Conservation (phyloP, 2,329 filamentous ascomycete species). For the Helotiales sp. region DNA sequence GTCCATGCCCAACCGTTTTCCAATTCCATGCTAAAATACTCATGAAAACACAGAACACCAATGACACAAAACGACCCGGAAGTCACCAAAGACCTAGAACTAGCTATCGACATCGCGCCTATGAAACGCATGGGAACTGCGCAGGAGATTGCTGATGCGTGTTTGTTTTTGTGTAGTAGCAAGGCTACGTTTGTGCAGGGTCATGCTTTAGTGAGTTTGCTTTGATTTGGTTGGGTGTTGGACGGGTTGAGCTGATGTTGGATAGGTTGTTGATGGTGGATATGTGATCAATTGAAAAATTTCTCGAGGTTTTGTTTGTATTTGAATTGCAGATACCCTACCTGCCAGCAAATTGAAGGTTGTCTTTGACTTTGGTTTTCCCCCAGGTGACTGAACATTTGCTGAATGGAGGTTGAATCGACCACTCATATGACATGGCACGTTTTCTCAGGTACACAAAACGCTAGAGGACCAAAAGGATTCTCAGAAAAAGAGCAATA, state of each 20-base stretch:
- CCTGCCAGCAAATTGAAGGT: background rate
- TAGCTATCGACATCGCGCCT: constrained; percentile 44
- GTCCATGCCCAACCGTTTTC: constrained; percentile 3
- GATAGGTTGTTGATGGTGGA: constrained; percentile 48
- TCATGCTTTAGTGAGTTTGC: constrained; percentile 44
- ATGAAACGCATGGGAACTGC: constrained; percentile 50
- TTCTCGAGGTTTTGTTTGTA: background rate
- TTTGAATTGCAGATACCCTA: background rate
- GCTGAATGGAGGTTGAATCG: too few species aligned
- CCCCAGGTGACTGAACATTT: background rate
- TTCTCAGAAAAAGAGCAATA: too few species aligned
- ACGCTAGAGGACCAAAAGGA: too few species aligned
- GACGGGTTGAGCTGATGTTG: background rate
- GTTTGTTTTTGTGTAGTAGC: constrained; percentile 51
- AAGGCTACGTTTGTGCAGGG: constrained; percentile 54
- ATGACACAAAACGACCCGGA: constrained; percentile 49
- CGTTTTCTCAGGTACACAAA: too few species aligned
- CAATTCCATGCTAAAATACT: background rate
- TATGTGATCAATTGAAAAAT: constrained; percentile 48
- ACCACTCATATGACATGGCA: too few species aligned
- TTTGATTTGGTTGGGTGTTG: background rate
- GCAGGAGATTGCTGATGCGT: constrained; percentile 53
- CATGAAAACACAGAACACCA: constrained; percentile 42
- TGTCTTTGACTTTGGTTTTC: background rate
- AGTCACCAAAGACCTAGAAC: constrained; percentile 36